Percentiles rank a stretch among this genome's conserved stretches.
Evolutionary conservation across 2,329 filamentous ascomycete genomes (phyloP).

Genomic region (Colletotrichum aenigma): DNA sequence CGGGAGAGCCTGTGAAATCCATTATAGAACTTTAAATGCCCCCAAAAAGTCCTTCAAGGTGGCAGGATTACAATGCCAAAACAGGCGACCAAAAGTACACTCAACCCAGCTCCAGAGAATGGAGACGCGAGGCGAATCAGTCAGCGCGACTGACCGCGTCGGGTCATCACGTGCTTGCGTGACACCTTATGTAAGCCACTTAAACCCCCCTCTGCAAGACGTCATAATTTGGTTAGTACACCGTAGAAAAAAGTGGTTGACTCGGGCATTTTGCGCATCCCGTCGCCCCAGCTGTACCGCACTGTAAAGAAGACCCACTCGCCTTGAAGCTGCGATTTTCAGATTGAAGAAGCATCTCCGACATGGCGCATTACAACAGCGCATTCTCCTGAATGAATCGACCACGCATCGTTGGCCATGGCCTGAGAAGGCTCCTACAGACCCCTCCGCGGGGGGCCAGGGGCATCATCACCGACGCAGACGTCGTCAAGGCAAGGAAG

Average conservation of each 20-base stretch:
- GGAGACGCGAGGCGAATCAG: conserved; percentile 41
- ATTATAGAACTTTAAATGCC: conserved; percentile 29
- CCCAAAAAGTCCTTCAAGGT: not conserved
- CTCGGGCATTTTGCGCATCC: not conserved
- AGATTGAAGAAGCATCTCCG: not conserved
- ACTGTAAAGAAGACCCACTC: not conserved
- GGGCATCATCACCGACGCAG: conserved; percentile 51
- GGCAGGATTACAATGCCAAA: not conserved
- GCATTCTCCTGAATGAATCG: conserved; percentile 40
- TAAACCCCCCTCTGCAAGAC: not conserved
- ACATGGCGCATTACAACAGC: conserved; percentile 22
- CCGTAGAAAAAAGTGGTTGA: not conserved
- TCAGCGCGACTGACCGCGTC: conserved; percentile 38
- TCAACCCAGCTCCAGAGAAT: not conserved
- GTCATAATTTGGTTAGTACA: not conserved
- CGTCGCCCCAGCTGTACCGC: not conserved
- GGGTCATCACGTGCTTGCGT: conserved; percentile 45
- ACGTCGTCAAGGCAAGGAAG: conserved; percentile 55
- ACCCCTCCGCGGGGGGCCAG: conserved; percentile 20
- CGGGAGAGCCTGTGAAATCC: conserved; percentile 41
- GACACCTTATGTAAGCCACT: conserved; percentile 20
- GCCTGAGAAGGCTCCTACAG: conserved; percentile 39
- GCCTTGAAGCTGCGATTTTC: not conserved
- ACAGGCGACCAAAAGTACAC: not conserved
- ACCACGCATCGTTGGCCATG: conserved; percentile 37